Evolutionary conservation across 2,329 filamentous ascomycete species (phyloP).

Genomic region (Lasiodiplodia sp.): DNA sequence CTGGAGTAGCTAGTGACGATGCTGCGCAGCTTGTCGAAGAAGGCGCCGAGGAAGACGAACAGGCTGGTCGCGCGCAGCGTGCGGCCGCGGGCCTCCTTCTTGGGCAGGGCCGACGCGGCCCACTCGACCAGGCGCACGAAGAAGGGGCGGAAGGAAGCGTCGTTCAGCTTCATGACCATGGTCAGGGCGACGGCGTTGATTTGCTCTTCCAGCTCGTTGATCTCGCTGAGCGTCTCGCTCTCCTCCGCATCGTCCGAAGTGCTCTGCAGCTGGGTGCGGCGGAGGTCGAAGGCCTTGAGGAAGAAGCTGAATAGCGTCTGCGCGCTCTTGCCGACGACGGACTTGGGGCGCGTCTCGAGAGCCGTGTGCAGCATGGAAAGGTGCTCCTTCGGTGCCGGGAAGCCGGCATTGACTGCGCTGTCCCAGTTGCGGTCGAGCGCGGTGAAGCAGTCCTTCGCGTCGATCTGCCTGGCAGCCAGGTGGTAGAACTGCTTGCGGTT

Average conservation of each 20-base stretch:
- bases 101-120: conserved; percentile 67
- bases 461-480: conserved; percentile 78
- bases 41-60: conserved; percentile 79
- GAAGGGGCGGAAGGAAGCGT: conserved; percentile 88
- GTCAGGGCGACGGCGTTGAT: conserved; percentile 77
- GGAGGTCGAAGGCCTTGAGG: conserved; percentile 68
- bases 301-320: conserved; percentile 69
- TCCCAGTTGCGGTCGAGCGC: conserved; percentile 76
- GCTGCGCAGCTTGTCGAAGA: conserved; percentile 88
- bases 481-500: conserved; percentile 73
- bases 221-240: conserved; percentile 56
- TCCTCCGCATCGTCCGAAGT: conserved; percentile 41
- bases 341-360: conserved; percentile 80
- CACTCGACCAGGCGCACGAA: conserved; percentile 89
- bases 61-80: conserved; percentile 74
- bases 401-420: conserved; percentile 67
- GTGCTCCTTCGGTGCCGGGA: conserved; percentile 70
- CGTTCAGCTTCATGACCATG: conserved; percentile 97
- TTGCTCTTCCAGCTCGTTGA: conserved; percentile 68
- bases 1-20: conserved; percentile 92
- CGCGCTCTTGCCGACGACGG: conserved; percentile 77
- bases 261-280: conserved; percentile 56
- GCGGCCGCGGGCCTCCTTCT: conserved; percentile 66
- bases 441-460: conserved; percentile 77
- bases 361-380: conserved; percentile 73